Evolutionary conservation across 2,329 filamentous ascomycete species (phyloP).

Genomic region (Amauroascus niger): DNA sequence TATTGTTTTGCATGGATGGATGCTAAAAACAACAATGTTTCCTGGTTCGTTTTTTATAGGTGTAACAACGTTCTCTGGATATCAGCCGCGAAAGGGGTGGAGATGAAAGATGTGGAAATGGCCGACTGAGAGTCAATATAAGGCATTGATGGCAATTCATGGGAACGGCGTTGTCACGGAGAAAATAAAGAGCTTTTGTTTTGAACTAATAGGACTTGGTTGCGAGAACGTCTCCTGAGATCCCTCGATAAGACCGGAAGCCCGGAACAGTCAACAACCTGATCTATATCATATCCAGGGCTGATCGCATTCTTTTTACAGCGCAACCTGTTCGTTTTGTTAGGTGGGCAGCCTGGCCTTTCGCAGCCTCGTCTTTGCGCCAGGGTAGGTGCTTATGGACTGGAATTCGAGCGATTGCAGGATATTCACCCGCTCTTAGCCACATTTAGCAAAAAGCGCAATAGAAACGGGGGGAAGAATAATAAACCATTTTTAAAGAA

Average conservation of each 20-base stretch:
- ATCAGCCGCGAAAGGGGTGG: conserved; percentile 45
- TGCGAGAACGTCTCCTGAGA: background rate
- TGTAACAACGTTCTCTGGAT: conserved; percentile 99
- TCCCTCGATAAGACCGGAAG: background rate
- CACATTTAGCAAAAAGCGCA: background rate
- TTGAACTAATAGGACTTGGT: background rate
- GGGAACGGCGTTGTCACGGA: conserved; percentile 1
- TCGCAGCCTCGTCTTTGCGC: too few species aligned
- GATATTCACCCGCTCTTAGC: background rate
- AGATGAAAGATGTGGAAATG: conserved; percentile 38
- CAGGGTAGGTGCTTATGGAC: background rate
- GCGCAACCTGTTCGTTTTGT: background rate
- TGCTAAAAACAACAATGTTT: background rate
- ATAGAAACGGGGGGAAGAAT: background rate
- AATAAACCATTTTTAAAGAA: background rate
- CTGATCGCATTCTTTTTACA: background rate
- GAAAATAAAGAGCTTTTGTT: background rate
- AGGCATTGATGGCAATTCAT: background rate
- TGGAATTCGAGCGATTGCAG: background rate
- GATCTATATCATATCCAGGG: background rate
- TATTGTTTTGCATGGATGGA: too few species aligned
- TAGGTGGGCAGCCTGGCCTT: background rate
- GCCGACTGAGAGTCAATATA: conserved; percentile 5
- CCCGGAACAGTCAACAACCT: too few species aligned
- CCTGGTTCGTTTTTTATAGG: conserved; percentile 35